Base-by-base conservation (phyloP, 202 grass and related monocot genomes). In the Saccharum hybrid region DNA sequence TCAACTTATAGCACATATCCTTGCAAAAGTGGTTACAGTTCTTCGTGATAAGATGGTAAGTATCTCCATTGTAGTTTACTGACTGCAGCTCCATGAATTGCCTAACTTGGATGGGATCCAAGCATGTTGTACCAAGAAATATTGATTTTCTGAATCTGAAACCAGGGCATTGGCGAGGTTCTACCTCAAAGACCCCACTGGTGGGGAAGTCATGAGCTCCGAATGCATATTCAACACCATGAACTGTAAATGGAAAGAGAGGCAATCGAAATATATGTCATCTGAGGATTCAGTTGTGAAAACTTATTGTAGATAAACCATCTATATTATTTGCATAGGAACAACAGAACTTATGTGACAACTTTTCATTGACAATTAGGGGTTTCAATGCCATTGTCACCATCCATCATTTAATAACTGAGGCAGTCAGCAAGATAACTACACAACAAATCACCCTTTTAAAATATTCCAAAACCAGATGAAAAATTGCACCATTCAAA, bases 21-120 rank as follows among this genome's bases (percentile, higher is more conserved):
- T 94, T 95, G 88, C 96, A 96, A 13, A 99, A 99, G 77, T 99
- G 96, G 82, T 99, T 99, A 79, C 93, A 98, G 54, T 99, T 99
- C 87, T 99, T 99, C 4, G 66, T 91, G 79, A 99, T 99, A 76
- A 99, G 90, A 87, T 99, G 96, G 66, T 98, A 98, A 62, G 90
- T 88, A 86, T 96, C 89, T 84, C 96, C 96, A 66, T 98, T 94
- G 68, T 98, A 98, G 81, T 93, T 92, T 60, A 90, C 77, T 57
- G 91, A 95, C 72, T 96, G 91, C 15, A 98, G 85, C 81, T 98
- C 96, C 93, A 98, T 96, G 82, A 96, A 96, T 75, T 94, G 90
- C 78, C 96, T 88, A 54, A 94, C 88, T 94, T 98, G 92, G 66
- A 93, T 72, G 4, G 96, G 87, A 80, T 98, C 96, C 79, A 98